Conservation (phyloP, 306 rosid genomes). For the Rosa multiflora region DNA sequence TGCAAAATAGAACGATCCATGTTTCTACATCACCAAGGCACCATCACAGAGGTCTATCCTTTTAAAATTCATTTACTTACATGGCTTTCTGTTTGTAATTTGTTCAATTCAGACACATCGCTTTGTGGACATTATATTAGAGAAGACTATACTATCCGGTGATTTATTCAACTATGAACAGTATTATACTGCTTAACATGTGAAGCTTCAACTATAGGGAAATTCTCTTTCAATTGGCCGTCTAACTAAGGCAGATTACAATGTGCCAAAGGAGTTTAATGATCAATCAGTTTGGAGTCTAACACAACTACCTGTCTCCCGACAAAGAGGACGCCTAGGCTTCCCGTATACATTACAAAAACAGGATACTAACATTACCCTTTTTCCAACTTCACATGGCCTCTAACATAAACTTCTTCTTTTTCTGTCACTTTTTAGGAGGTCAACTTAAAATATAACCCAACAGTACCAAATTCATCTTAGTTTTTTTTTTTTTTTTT, state of each 20-base stretch:
- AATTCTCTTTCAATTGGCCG: not conserved
- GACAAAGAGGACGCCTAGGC: not conserved
- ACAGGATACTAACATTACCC: not conserved
- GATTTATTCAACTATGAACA: not conserved
- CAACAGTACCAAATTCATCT: not conserved
- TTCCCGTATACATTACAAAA: not conserved
- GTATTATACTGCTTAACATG: not conserved
- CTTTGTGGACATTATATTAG: not conserved
- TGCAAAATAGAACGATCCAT: not conserved
- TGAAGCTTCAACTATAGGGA: not conserved
- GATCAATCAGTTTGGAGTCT: not conserved
- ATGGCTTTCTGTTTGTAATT: not conserved
- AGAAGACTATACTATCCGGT: not conserved
- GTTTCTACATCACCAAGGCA: not conserved
- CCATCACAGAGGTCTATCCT: not conserved
- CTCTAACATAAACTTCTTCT: conserved; percentile 1
- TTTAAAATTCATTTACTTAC: not conserved
- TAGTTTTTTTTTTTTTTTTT: not conserved
- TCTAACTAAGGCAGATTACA: not conserved
- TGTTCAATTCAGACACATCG: not conserved
- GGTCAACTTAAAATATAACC: not conserved
- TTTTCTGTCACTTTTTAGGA: not conserved
- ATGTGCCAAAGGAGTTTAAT: not conserved
- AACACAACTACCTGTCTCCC: not conserved
- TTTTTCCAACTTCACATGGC: not conserved